Conservation (phyloP, 2,329 filamentous ascomycete genomes). For the Ophiostoma pallidulum region DNA sequence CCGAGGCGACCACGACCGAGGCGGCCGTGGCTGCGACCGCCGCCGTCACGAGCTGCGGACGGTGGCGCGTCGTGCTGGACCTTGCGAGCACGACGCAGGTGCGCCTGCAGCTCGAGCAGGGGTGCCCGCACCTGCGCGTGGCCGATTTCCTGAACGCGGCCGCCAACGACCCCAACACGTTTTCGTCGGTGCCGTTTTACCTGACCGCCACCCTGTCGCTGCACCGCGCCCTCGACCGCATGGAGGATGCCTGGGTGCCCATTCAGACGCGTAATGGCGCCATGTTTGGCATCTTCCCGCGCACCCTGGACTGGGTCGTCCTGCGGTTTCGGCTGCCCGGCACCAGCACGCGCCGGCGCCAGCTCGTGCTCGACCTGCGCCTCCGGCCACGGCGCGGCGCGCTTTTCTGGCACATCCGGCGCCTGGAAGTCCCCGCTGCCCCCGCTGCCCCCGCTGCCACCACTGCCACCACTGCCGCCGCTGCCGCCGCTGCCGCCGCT, state of each 20-base stretch:
- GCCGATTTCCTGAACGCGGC: constrained; percentile 48
- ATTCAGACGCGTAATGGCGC: constrained; percentile 34
- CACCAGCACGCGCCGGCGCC: constrained; percentile 21
- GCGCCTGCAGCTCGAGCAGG: constrained; percentile 47
- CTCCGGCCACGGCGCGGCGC: constrained; percentile 39
- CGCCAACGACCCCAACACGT: constrained; percentile 46
- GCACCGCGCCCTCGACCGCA: constrained; percentile 48
- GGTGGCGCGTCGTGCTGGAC: constrained; percentile 48
- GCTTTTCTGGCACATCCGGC: constrained; percentile 42
- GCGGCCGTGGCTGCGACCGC: background rate
- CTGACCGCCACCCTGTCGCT: constrained; percentile 55
- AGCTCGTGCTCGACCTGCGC: constrained; percentile 43
- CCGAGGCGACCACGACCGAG: constrained; percentile 5
- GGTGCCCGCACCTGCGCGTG: constrained; percentile 59
- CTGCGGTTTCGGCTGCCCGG: constrained; percentile 41
- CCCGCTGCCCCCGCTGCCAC: no score
- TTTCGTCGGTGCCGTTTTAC: constrained; percentile 42
- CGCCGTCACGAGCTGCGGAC: background rate
- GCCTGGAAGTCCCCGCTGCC: constrained; percentile 24
- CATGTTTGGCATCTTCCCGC: constrained; percentile 41
- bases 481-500: no score
- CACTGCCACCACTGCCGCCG: no score
- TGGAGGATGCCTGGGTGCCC: constrained; percentile 47
- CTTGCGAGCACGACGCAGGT: constrained; percentile 44
- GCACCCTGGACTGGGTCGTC: constrained; percentile 47